These are phyloP conservation scores for Lachnellula occidentalis DNA, from an alignment of 2,329 filamentous ascomycete species.

Conservation along the genomic window DNA sequence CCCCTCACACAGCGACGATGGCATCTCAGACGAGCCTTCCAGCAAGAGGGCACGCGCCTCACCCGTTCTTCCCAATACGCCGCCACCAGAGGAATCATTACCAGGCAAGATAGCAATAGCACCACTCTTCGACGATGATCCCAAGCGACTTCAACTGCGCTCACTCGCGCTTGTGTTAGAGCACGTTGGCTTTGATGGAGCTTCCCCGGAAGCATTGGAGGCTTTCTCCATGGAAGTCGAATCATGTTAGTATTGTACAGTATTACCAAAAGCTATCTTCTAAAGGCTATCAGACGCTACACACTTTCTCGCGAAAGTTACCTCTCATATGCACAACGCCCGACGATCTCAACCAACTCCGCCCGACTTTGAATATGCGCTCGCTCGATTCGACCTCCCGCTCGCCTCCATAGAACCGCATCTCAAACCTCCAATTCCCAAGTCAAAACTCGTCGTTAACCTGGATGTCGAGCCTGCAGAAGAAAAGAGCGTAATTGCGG, in stretches of 20 bases:
- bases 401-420: constrained; percentile 50
- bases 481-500: constrained; percentile 39
- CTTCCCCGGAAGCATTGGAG: constrained; percentile 52
- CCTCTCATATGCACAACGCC: constrained; percentile 30
- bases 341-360: constrained; percentile 47
- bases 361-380: constrained; percentile 49
- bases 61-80: constrained; percentile 17
- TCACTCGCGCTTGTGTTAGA: constrained; percentile 51
- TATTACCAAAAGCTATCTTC: neutral
- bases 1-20: constrained; percentile 24
- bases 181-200: constrained; percentile 53
- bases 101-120: neutral
- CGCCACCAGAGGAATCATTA: constrained; percentile 21
- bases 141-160: constrained; percentile 39
- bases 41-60: constrained; percentile 25
- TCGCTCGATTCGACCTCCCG: constrained; percentile 48
- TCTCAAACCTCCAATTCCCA: constrained; percentile 46
- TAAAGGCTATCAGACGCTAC: constrained; percentile 25
- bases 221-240: constrained; percentile 52
- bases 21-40: constrained; percentile 17
- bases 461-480: constrained; percentile 33
- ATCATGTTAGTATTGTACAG: constrained; percentile 42
- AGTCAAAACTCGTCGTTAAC: constrained; percentile 29
- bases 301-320: constrained; percentile 28
- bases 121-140: constrained; percentile 27